Evolutionary conservation across 345 rosid genomes (phyloP).

Genomic region (Salix exigua): DNA sequence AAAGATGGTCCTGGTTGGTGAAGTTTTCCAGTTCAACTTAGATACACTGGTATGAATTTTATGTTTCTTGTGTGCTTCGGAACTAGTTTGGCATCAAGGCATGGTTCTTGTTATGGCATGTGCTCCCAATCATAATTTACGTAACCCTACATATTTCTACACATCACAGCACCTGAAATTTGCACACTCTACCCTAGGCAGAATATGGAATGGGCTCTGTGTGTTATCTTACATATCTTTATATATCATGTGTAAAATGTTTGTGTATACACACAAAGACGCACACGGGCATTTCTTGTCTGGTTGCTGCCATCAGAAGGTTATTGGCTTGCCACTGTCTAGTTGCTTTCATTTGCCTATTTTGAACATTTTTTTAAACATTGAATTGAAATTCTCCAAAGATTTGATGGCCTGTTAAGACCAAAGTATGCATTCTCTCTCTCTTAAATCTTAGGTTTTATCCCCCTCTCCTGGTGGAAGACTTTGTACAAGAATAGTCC

Average conservation of each 20-base stretch:
- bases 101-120: background rate
- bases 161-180: background rate
- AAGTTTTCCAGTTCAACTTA: slow-evolving; percentile 77
- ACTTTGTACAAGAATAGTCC: background rate
- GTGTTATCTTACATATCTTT: background rate
- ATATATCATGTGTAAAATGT: background rate
- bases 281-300: background rate
- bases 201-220: background rate
- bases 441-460: background rate
- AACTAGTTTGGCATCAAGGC: background rate
- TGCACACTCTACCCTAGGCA: background rate
- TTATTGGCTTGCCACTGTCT: background rate
- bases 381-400: background rate
- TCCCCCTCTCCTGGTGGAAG: background rate
- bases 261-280: background rate
- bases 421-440: background rate
- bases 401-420: background rate
- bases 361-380: background rate
- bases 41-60: slow-evolving; percentile 52
- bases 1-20: slow-evolving; percentile 85
- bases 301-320: background rate
- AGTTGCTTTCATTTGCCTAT: background rate
- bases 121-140: background rate
- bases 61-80: background rate
- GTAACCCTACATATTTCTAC: background rate